Conservation (phyloP, 176 grass and related monocot genomes). For the Aegilops umbellulata region DNA sequence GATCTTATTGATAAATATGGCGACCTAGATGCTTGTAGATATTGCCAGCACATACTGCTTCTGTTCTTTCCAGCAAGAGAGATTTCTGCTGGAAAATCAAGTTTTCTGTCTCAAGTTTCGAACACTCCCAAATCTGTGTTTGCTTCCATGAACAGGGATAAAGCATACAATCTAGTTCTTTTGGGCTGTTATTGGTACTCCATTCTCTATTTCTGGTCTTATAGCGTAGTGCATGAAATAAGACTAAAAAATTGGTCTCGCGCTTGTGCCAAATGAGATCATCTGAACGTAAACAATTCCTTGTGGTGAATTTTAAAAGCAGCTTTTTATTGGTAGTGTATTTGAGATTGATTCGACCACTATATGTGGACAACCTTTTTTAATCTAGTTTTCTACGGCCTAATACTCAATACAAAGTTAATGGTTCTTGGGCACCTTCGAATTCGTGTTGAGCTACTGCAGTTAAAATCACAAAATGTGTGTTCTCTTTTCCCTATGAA, state of each 20-base stretch:
- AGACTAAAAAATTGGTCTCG: neutral
- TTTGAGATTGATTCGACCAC: conserved; percentile 3
- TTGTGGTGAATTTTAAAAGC: neutral
- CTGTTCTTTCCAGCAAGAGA: too few relatives aligned
- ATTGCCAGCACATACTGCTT: too few relatives aligned
- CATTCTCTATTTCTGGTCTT: neutral
- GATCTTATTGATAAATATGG: too few relatives aligned
- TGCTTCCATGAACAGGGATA: too few relatives aligned
- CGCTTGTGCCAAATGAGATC: neutral
- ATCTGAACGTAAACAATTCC: neutral
- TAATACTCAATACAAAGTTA: conserved; percentile 14
- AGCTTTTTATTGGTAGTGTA: neutral
- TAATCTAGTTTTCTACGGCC: neutral
- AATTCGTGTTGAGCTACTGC: neutral
- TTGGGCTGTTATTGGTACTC: neutral
- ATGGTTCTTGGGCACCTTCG: neutral
- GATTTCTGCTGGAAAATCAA: too few relatives aligned
- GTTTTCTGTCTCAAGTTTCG: too few relatives aligned
- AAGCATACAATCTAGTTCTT: neutral
- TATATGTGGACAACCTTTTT: neutral
- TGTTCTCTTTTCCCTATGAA: too few relatives aligned
- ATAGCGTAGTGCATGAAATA: neutral
- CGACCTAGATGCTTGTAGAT: too few relatives aligned
- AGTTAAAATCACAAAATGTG: too few relatives aligned
- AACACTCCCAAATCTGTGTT: too few relatives aligned